These are phyloP conservation scores for Daldinia caldariorum DNA, from an alignment of 495 filamentous ascomycete genomes.

Conservation along the genomic window DNA sequence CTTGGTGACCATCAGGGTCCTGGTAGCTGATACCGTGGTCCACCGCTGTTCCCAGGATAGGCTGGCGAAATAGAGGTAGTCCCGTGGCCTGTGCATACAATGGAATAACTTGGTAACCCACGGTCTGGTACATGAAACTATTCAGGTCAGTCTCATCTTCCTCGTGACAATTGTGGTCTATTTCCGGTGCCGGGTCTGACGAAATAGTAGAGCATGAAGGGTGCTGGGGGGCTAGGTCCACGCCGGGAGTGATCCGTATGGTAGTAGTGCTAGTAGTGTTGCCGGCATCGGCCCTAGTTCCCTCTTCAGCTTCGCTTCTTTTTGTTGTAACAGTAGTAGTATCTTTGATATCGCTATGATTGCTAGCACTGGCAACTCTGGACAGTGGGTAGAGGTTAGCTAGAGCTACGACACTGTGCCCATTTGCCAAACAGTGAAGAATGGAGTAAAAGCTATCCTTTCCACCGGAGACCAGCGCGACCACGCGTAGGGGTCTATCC, in stretches of 20 bases:
- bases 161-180: slow-evolving; percentile 7
- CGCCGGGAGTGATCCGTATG: slow-evolving; percentile 35
- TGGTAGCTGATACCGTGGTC: slow-evolving; percentile 71
- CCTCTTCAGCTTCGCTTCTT: slow-evolving; percentile 18
- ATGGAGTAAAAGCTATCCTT: slow-evolving; percentile 97
- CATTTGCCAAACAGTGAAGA: slow-evolving; percentile 86
- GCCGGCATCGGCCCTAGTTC: slow-evolving; percentile 3
- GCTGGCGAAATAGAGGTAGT: slow-evolving; percentile 80
- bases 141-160: slow-evolving; percentile 76
- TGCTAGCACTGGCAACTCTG: slow-evolving; percentile 7
- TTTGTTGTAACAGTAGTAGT: neutral
- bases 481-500: slow-evolving; percentile 71
- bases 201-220: slow-evolving; percentile 1
- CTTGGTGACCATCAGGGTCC: slow-evolving; percentile 32
- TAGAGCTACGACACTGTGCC: slow-evolving; percentile 85
- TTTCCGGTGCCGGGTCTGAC: slow-evolving; percentile 6
- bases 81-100: slow-evolving; percentile 80
- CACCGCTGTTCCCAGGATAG: slow-evolving; percentile 74
- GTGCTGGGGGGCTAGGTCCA: slow-evolving; percentile 11
- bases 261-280: slow-evolving; percentile 15
- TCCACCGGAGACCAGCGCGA: slow-evolving; percentile 92
- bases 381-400: slow-evolving; percentile 83
- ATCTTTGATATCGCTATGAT: neutral
- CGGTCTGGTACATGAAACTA: slow-evolving; percentile 99
- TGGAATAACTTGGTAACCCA: slow-evolving; percentile 87